A percentile compares a stretch with the other conserved stretches of the same genome.
phyloP scores from a whole-genome alignment of 345 rosid genomes.

The Citrus cavaleriei region DNA sequence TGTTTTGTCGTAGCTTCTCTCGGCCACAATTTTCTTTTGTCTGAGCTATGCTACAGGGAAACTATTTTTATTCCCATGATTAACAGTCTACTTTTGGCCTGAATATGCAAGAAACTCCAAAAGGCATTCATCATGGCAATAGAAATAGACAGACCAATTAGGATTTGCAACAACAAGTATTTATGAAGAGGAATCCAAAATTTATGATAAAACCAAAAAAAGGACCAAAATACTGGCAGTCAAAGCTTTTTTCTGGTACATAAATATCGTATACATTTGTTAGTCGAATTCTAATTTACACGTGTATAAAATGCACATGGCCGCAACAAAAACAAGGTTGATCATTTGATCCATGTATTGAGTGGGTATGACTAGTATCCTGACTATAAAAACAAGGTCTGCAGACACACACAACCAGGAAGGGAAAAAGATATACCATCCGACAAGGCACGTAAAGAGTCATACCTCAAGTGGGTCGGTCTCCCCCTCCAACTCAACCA shows the following conservation, averaged over 20 bases:
- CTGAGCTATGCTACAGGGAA: neutral
- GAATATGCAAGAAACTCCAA: neutral
- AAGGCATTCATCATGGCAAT: neutral
- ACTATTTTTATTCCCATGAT: neutral
- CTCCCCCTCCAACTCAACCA: conserved; percentile 91
- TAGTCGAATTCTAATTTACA: neutral
- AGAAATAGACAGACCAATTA: neutral
- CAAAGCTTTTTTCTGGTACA: neutral
- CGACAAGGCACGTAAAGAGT: neutral
- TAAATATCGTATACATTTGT: neutral
- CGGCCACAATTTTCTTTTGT: neutral
- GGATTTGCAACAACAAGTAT: too few relatives aligned
- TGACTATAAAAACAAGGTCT: neutral
- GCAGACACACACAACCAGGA: neutral
- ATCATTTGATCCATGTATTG: neutral
- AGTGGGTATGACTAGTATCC: neutral
- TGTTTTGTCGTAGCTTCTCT: too few relatives aligned
- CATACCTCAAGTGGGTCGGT: conserved; percentile 84
- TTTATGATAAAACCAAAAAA: neutral
- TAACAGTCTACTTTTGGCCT: neutral
- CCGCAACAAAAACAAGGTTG: neutral
- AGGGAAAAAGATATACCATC: neutral
- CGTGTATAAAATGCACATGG: neutral
- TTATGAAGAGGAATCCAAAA: neutral
- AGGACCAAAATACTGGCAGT: neutral